Evolutionary conservation across 2,329 filamentous ascomycete species (phyloP).

Genomic region (Colletotrichum caudatum): DNA sequence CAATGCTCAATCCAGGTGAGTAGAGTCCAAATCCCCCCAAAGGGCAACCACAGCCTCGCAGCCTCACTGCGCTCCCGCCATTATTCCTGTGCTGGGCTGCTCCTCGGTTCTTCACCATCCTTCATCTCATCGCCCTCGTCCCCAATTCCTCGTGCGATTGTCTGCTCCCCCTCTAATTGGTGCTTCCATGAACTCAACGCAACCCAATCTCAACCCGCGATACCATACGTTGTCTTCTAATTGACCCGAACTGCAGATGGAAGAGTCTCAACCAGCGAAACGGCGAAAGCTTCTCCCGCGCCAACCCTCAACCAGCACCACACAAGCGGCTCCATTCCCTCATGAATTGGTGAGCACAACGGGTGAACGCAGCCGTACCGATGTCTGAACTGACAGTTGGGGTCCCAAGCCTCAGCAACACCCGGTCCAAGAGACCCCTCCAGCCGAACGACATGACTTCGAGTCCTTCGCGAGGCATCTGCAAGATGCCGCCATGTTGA

Average conservation of each 20-base stretch:
- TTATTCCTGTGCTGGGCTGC: conserved; percentile 5
- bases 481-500: conserved; percentile 76
- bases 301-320: conserved; percentile 25
- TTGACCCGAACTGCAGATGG: conserved; percentile 40
- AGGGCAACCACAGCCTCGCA: conserved; percentile 10
- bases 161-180: not conserved
- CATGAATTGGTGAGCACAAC: conserved; percentile 39
- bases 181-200: conserved; percentile 17
- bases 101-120: conserved; percentile 6
- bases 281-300: conserved; percentile 42
- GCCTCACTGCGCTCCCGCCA: conserved; percentile 15
- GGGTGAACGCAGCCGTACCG: conserved; percentile 35
- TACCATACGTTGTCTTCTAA: conserved; percentile 15
- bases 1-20: not conserved
- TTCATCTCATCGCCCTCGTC: conserved; percentile 10
- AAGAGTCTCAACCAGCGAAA: conserved; percentile 42
- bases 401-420: conserved; percentile 49
- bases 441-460: conserved; percentile 69
- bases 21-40: conserved; percentile 4
- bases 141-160: not conserved
- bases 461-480: conserved; percentile 75
- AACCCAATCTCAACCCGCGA: not conserved
- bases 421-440: conserved; percentile 56
- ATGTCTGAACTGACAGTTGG: conserved; percentile 37
- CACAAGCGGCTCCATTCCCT: conserved; percentile 37